Conservation (phyloP, 257 asterid genomes). For the Solanum chmielewskii region DNA sequence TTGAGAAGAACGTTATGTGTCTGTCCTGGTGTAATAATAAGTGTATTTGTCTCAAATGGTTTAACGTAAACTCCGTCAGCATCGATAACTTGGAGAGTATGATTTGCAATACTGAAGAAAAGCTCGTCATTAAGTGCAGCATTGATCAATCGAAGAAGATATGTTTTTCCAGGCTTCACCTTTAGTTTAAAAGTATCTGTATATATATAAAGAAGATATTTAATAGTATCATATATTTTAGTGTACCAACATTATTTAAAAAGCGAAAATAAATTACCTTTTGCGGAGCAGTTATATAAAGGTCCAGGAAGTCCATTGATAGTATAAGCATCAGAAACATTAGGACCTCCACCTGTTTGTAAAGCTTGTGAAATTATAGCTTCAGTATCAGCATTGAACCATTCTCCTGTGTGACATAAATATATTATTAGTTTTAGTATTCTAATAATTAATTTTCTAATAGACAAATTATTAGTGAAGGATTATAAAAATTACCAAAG, state of each 20-base stretch:
- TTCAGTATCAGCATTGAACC: conserved; percentile 51
- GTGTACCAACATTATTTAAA: neutral
- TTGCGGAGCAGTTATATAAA: conserved; percentile 43
- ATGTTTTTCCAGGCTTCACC: conserved; percentile 45
- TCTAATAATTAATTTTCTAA: too few species aligned
- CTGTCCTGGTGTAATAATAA: conserved; percentile 49
- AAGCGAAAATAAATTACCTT: conserved; percentile 16
- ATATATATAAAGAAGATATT: neutral
- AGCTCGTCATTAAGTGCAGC: neutral
- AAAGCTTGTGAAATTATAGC: conserved; percentile 47
- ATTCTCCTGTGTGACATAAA: conserved; percentile 34
- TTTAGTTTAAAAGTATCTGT: conserved; percentile 41
- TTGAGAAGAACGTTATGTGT: conserved; percentile 39
- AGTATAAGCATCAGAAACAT: neutral
- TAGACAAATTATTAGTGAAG: too few species aligned
- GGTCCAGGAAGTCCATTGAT: conserved; percentile 37
- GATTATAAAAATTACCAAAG: neutral
- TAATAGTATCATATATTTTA: neutral
- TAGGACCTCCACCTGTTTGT: conserved; percentile 44
- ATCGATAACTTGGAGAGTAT: conserved; percentile 32
- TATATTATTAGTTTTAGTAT: too few species aligned
- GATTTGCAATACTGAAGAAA: conserved; percentile 31
- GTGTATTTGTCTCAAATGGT: conserved; percentile 31
- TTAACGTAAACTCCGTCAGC: conserved; percentile 42
- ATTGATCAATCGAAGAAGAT: conserved; percentile 40